These are phyloP conservation scores for Lepidium sativum DNA, from an alignment of 345 rosid species.

Conservation along the genomic window DNA sequence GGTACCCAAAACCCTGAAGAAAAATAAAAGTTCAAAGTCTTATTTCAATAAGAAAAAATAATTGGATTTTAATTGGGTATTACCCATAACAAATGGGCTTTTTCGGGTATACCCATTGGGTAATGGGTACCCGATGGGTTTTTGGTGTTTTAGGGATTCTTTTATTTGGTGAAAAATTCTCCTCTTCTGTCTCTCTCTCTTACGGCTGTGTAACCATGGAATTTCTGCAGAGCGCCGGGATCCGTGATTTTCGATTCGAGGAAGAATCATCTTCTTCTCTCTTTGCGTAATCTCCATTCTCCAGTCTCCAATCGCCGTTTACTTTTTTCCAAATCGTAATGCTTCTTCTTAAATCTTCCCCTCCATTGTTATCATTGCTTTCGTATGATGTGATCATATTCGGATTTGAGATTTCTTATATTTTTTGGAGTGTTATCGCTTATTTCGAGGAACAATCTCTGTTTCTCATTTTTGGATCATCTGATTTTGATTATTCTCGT, in stretches of 20 bases:
- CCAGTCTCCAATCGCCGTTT: constrained; percentile 5
- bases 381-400: constrained; percentile 26
- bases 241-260: constrained; percentile 46
- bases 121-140: no score
- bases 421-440: background rate
- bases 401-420: background rate
- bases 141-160: no score
- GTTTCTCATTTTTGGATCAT: background rate
- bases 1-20: no score
- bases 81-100: no score
- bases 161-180: no score
- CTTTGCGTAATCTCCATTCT: constrained; percentile 17
- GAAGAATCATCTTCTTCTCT: constrained; percentile 18
- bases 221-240: constrained; percentile 43
- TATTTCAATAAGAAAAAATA: no score
- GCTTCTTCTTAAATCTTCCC: background rate
- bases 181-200: constrained; percentile 14
- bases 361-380: constrained; percentile 5
- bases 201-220: constrained; percentile 27
- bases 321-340: constrained; percentile 17
- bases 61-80: no score
- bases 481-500: background rate
- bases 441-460: background rate
- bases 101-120: no score
- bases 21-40: no score